A percentile compares a stretch with the other conserved stretches of the same genome.
Conservation (phyloP, 1,139 yeast species). For the Hyphopichia khmerensis region DNA sequence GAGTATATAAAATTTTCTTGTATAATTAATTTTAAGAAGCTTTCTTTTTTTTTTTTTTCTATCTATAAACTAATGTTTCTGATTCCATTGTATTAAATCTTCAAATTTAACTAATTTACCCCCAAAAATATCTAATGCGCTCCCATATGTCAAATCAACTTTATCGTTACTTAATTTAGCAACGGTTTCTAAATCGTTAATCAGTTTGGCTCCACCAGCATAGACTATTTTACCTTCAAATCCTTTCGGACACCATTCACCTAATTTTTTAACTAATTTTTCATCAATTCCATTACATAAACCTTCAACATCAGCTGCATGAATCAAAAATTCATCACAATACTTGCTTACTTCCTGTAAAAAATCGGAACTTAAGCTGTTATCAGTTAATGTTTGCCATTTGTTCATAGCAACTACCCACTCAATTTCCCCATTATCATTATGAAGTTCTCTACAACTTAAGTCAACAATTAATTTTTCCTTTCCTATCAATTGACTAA, state of each 20-base stretch:
- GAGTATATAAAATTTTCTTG: constrained; percentile 3
- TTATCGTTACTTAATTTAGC: constrained; percentile 66
- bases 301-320: constrained; percentile 99
- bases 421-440: constrained; percentile 24
- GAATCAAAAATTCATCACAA: constrained; percentile 85
- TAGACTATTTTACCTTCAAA: constrained; percentile 75
- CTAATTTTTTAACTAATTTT: constrained; percentile 64
- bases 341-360: constrained; percentile 55
- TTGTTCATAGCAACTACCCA: constrained; percentile 98
- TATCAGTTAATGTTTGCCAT: constrained; percentile 87
- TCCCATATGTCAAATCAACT: constrained; percentile 90
- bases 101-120: constrained; percentile 73
- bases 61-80: constrained; percentile 4
- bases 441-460: constrained; percentile 65
- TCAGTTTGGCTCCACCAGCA: constrained; percentile 92
- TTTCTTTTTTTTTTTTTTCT: too few relatives aligned
- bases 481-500: constrained; percentile 58
- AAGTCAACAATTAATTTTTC: constrained; percentile 80
- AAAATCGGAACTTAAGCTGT: constrained; percentile 53
- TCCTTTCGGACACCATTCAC: constrained; percentile 68
- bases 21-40: not conserved
- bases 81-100: constrained; percentile 76
- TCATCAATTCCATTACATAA: constrained; percentile 89
- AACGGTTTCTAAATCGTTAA: constrained; percentile 67
- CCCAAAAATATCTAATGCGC: constrained; percentile 92